phyloP scores from a whole-genome alignment of 441 rosid species.

The Breynia disticha region DNA sequence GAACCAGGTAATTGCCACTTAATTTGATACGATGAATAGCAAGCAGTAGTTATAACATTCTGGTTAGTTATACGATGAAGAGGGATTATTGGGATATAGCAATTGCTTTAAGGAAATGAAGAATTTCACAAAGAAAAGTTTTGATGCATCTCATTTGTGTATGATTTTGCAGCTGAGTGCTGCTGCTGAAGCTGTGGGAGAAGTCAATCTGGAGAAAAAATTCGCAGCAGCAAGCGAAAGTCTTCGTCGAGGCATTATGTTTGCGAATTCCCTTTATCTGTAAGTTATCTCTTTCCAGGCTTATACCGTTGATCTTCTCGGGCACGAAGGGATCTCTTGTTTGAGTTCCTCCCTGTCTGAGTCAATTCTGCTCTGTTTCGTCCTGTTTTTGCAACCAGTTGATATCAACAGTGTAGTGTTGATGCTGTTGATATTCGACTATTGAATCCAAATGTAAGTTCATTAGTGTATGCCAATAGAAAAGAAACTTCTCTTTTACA shows the following conservation, averaged over 20 bases:
- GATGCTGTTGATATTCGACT: no score
- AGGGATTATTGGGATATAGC: not conserved
- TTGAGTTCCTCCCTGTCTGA: no score
- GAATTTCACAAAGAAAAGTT: not conserved
- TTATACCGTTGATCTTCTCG: no score
- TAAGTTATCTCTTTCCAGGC: constrained; percentile 19
- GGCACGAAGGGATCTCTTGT: no score
- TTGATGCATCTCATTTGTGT: not conserved
- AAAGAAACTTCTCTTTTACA: no score
- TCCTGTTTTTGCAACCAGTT: no score
- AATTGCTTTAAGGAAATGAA: not conserved
- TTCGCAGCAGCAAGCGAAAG: constrained; percentile 86
- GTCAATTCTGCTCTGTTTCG: no score
- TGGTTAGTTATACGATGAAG: no score
- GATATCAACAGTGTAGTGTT: no score
- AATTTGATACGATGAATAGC: not conserved
- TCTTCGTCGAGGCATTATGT: constrained; percentile 91
- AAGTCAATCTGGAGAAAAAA: constrained; percentile 57
- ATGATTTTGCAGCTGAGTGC: constrained; percentile 49
- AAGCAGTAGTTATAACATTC: not conserved
- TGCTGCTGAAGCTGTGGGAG: constrained; percentile 94
- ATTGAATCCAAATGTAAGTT: no score
- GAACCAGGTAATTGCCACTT: constrained; percentile 58
- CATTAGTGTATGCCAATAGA: no score
- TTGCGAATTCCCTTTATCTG: constrained; percentile 89